These are phyloP conservation scores for Tricholoma hemisulphureum DNA, from an alignment of 768 basidiomycete genomes.

Conservation along the genomic window DNA sequence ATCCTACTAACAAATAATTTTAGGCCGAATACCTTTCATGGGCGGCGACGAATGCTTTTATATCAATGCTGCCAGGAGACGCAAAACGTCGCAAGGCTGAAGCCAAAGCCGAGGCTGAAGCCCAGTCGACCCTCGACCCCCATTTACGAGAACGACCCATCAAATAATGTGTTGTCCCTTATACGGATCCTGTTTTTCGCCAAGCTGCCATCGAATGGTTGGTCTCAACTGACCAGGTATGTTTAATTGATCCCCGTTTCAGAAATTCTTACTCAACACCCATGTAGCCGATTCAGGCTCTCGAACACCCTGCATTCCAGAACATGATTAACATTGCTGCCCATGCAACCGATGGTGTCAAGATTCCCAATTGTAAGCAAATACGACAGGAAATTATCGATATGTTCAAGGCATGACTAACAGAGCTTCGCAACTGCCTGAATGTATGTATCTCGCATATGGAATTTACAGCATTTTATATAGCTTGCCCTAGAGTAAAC, in stretches of 20 bases:
- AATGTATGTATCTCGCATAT: background rate
- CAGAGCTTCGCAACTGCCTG: background rate
- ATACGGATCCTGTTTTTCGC: constrained; percentile 26
- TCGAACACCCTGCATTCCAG: constrained; percentile 31
- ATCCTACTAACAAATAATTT: background rate
- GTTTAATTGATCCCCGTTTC: too few relatives aligned
- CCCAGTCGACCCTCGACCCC: constrained; percentile 13
- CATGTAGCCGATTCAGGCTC: constrained; percentile 29
- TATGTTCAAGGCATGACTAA: constrained; percentile 14
- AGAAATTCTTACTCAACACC: too few relatives aligned
- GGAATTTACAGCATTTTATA: too few relatives aligned
- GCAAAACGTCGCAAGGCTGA: constrained; percentile 8
- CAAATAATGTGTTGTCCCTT: constrained; percentile 18
- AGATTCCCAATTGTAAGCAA: constrained; percentile 24
- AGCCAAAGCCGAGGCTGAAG: constrained; percentile 4
- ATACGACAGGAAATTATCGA: constrained; percentile 23
- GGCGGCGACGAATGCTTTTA: constrained; percentile 18
- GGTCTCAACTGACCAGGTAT: too few relatives aligned
- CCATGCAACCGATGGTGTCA: constrained; percentile 30
- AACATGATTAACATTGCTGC: constrained; percentile 33
- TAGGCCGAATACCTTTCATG: constrained; percentile 22
- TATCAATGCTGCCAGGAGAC: constrained; percentile 26
- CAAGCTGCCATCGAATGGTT: too few relatives aligned
- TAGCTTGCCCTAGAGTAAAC: too few relatives aligned
- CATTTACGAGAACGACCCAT: constrained; percentile 19